These are phyloP conservation scores for Mediolabrus comicus DNA, from an alignment of 108 stramenopile species.

Conservation along the genomic window DNA sequence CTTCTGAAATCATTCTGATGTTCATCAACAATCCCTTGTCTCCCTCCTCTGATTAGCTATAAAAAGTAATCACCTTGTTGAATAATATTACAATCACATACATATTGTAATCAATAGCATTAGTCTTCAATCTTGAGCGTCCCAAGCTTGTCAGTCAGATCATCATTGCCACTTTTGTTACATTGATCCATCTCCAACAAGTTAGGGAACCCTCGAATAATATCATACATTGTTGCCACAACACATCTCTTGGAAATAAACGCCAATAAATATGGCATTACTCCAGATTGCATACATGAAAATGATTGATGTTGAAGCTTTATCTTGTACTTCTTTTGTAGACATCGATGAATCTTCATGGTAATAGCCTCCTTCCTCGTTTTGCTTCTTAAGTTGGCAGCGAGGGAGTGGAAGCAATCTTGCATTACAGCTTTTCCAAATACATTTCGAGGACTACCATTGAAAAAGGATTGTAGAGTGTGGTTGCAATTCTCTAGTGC, in stretches of 20 bases:
- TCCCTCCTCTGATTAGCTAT: too few species aligned
- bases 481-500: background rate
- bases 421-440: background rate
- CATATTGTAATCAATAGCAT: too few species aligned
- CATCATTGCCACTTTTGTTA: background rate
- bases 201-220: background rate
- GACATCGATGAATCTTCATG: background rate
- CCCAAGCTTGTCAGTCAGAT: background rate
- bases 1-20: background rate
- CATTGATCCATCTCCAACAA: background rate
- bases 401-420: background rate
- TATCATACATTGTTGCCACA: background rate
- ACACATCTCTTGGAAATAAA: background rate
- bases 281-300: background rate
- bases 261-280: background rate
- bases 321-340: background rate
- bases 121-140: background rate
- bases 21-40: too few species aligned
- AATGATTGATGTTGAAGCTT: background rate
- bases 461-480: background rate
- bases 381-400: background rate
- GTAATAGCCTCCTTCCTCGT: background rate
- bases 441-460: background rate
- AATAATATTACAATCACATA: too few species aligned
- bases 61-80: too few species aligned